Base-by-base conservation (phyloP, 1,139 yeast species). In the Suhomyces panamericanus region DNA sequence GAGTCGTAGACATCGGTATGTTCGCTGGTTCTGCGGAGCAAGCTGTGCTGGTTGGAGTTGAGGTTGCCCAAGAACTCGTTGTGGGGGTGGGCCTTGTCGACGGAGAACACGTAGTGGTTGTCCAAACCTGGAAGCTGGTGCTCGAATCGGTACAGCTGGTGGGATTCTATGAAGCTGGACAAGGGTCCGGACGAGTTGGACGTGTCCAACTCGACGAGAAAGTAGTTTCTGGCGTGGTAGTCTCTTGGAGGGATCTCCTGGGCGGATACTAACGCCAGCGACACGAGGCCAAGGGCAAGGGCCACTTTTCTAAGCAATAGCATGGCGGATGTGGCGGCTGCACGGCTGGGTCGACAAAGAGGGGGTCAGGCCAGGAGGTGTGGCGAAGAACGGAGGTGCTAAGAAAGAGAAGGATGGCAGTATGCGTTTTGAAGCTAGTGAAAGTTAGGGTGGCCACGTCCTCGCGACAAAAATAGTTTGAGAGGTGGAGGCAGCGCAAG, bases 41-140 rank as follows among this genome's bases (percentile, higher is more conserved):
- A 49, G 33, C 53, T 44, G 41, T 63, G 49, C 35, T 56, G 47
- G 54, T 72, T 62, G 17, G 75, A 64, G 44, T 66, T 67, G 47
- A 50, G 58, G 53, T 70, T 67, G 9, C 78, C 76, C 51, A 76
- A 62, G 41, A 64, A 62, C 33, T 55, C 55, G 54, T 64, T 68
- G 49, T 67, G 69, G 10, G 63, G 55, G 48, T 69, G 66, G 6
- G 49, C 39, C 53, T 79, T 77, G 29, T 63, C 58, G 16, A 77
- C 59, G 31, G 89, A 83, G 54, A 85, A 83, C 10, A 85, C 86
- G 58, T 74, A 80, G 58, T 81, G 83, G 47, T 80, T 70, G 30
- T 78, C 82, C 32, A 81, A 62, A 0, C 84, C 86, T 28, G 80
- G 67, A 2, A 80, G 78, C 39, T 67, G 75, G 59, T 84, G 86